Evolutionary conservation across 169 alveolate genomes (phyloP).

Genomic region (Cryptosporidium andersoni): DNA sequence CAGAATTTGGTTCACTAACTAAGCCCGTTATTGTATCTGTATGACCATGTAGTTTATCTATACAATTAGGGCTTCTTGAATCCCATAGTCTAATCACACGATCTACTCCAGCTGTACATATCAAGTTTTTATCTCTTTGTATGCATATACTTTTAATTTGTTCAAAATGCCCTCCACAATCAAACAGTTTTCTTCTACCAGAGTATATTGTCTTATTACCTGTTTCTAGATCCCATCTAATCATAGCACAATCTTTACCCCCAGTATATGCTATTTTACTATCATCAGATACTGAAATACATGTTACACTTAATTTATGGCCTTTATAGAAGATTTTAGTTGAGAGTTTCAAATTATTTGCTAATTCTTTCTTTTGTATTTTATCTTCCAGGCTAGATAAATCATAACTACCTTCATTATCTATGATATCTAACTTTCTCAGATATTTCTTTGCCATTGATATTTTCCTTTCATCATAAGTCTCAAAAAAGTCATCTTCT

Average conservation of each 20-base stretch:
- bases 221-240: slow-evolving; percentile 75
- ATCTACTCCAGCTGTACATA: slow-evolving; percentile 77
- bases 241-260: slow-evolving; percentile 76
- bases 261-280: slow-evolving; percentile 74
- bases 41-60: slow-evolving; percentile 73
- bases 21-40: slow-evolving; percentile 72
- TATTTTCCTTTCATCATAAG: slow-evolving; percentile 38
- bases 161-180: slow-evolving; percentile 69
- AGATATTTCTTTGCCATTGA: slow-evolving; percentile 39
- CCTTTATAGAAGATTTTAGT: slow-evolving; percentile 70
- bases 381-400: slow-evolving; percentile 14
- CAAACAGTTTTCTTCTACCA: slow-evolving; percentile 52
- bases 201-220: slow-evolving; percentile 63
- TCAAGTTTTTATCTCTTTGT: slow-evolving; percentile 54
- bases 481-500: slow-evolving; percentile 37
- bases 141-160: slow-evolving; percentile 68
- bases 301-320: slow-evolving; percentile 76
- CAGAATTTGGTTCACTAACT: slow-evolving; percentile 69
- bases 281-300: slow-evolving; percentile 70
- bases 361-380: slow-evolving; percentile 14
- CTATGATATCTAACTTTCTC: slow-evolving; percentile 31
- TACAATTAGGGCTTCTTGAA: slow-evolving; percentile 62
- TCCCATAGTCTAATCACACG: slow-evolving; percentile 75
- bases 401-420: not conserved
- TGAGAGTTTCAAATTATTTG: slow-evolving; percentile 15